These are phyloP conservation scores for Saxophila tyrrhenica DNA, from an alignment of 495 filamentous ascomycete genomes.

Conservation along the genomic window DNA sequence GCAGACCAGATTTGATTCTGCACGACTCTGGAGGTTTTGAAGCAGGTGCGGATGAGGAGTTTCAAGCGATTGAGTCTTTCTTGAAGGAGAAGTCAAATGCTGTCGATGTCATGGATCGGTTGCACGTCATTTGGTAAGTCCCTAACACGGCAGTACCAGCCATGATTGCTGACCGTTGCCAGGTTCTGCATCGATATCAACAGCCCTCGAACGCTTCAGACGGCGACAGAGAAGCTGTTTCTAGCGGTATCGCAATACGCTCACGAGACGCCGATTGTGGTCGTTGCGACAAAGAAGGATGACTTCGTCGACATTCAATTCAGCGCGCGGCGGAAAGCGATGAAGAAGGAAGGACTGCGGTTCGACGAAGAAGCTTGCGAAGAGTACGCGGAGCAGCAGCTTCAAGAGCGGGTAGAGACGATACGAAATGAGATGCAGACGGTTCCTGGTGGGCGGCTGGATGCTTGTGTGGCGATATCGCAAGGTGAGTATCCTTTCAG, in stretches of 20 bases:
- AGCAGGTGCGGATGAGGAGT: constrained; percentile 21
- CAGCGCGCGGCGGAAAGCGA: constrained; percentile 5
- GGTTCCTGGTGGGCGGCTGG: constrained; percentile 17
- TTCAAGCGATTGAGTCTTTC: constrained; percentile 13
- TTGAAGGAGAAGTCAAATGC: constrained; percentile 19
- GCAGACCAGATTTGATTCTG: constrained; percentile 22
- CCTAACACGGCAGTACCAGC: too few relatives aligned
- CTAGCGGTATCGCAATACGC: constrained; percentile 20
- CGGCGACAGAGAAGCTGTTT: constrained; percentile 22
- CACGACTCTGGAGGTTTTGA: constrained; percentile 28
- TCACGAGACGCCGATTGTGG: constrained; percentile 19
- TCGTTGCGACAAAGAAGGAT: constrained; percentile 24
- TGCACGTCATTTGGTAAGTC: constrained; percentile 22
- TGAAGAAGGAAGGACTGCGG: constrained; percentile 13
- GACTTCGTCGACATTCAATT: constrained; percentile 20
- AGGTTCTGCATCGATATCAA: constrained; percentile 28
- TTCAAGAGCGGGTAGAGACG: constrained; percentile 14
- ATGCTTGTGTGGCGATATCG: constrained; percentile 21
- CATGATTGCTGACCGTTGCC: too few relatives aligned
- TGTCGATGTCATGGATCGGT: constrained; percentile 12
- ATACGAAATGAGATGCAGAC: constrained; percentile 19
- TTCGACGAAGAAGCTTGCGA: constrained; percentile 18
- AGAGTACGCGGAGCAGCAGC: constrained; percentile 13
- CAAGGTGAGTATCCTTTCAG: constrained; percentile 12
- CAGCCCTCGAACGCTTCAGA: constrained; percentile 21